Conservation (phyloP, 169 alveolate genomes). For the Plasmodium blacklocki region DNA sequence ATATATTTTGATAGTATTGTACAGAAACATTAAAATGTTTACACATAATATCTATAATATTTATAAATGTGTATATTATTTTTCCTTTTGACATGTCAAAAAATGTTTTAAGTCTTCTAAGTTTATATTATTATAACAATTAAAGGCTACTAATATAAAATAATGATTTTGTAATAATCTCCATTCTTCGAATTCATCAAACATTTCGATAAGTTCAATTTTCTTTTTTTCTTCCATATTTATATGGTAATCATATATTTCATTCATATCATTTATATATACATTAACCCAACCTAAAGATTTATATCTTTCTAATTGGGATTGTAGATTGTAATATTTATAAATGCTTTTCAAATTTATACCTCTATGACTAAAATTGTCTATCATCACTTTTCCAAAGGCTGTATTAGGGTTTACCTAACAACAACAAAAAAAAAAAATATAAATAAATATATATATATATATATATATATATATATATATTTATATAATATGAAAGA, state of each 20-base stretch:
- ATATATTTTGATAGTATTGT: background rate
- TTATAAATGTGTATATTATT: background rate
- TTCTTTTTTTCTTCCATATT: conserved; percentile 61
- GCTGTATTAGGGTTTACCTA: conserved; percentile 76
- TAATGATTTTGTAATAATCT: conserved; percentile 79
- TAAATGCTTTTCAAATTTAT: conserved; percentile 58
- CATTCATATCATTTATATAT: conserved; percentile 77
- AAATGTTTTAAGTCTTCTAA: conserved; percentile 23
- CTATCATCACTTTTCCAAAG: conserved; percentile 68
- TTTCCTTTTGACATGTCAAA: conserved; percentile 11
- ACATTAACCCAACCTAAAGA: conserved; percentile 78
- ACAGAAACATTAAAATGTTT: too few relatives aligned
- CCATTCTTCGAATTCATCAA: conserved; percentile 86
- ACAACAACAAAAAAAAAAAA: background rate
- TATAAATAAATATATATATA: background rate
- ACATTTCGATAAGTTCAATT: conserved; percentile 80
- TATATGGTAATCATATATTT: conserved; percentile 78
- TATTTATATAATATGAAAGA: background rate
- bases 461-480: background rate
- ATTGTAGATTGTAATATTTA: conserved; percentile 45
- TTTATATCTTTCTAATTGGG: conserved; percentile 39
- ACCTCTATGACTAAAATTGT: conserved; percentile 66
- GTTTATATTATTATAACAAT: conserved; percentile 18
- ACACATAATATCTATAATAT: too few relatives aligned
- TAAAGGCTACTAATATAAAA: conserved; percentile 69